These are phyloP conservation scores for Fomitopsis betulina DNA, from an alignment of 1,284 basidiomycete species.

Conservation along the genomic window DNA sequence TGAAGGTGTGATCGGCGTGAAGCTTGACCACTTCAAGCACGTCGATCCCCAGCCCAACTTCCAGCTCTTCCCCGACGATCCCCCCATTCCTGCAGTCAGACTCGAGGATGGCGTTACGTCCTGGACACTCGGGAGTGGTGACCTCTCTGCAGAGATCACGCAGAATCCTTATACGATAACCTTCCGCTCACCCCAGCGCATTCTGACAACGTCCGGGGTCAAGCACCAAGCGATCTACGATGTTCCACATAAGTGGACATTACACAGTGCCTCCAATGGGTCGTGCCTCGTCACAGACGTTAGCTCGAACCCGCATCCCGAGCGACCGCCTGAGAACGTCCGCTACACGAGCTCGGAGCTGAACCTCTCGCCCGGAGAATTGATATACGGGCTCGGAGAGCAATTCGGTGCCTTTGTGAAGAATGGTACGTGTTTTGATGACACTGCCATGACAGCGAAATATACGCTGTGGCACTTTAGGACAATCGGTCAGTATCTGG, in stretches of 20 bases:
- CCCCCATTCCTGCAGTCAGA: constrained; percentile 39
- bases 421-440: constrained; percentile 45
- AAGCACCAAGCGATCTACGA: constrained; percentile 65
- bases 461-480: constrained; percentile 24
- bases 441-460: neutral
- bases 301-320: constrained; percentile 52
- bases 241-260: constrained; percentile 59
- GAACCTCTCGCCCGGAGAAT: constrained; percentile 64
- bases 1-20: constrained; percentile 62
- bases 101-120: constrained; percentile 34
- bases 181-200: constrained; percentile 47
- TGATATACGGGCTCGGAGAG: constrained; percentile 70
- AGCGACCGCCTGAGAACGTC: constrained; percentile 39
- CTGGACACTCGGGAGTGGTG: constrained; percentile 39
- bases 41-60: constrained; percentile 44
- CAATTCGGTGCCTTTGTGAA: constrained; percentile 73
- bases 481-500: constrained; percentile 63
- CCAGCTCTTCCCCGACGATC: constrained; percentile 59
- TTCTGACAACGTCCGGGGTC: constrained; percentile 49
- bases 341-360: constrained; percentile 67
- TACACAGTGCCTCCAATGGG: constrained; percentile 52
- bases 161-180: constrained; percentile 58
- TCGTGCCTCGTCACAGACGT: constrained; percentile 56
- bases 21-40: constrained; percentile 57
- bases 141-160: constrained; percentile 47